These are phyloP conservation scores for Halophytophthora batemanensis DNA, from an alignment of 352 stramenopile genomes.

Conservation along the genomic window DNA sequence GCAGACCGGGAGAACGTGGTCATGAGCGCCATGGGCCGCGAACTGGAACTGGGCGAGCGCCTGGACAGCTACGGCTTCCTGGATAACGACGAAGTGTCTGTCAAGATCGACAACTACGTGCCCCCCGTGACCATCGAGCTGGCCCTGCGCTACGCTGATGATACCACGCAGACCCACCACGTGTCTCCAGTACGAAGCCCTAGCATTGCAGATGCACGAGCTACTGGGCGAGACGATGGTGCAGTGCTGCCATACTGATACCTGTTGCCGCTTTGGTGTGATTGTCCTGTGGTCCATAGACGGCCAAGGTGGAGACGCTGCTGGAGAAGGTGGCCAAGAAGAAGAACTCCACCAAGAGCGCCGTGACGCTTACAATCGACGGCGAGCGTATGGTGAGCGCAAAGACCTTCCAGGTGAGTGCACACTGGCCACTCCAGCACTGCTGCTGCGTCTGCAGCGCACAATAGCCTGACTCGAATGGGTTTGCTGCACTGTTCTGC, in stretches of 20 bases:
- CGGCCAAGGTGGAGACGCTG: conserved; percentile 39
- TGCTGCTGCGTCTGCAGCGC: neutral
- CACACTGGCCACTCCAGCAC: neutral
- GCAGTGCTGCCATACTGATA: too few relatives aligned
- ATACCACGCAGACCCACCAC: conserved; percentile 26
- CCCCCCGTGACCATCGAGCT: conserved; percentile 33
- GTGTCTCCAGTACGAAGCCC: conserved; percentile 35
- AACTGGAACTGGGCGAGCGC: conserved; percentile 35
- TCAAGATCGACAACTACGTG: conserved; percentile 40
- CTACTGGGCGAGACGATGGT: neutral
- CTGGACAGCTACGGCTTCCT: conserved; percentile 52
- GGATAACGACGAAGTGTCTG: conserved; percentile 60
- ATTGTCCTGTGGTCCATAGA: too few relatives aligned
- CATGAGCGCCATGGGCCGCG: conserved; percentile 45
- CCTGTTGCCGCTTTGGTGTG: too few relatives aligned
- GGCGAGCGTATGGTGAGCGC: conserved; percentile 42
- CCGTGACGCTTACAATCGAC: conserved; percentile 47
- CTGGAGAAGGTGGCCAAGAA: conserved; percentile 27
- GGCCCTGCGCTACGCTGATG: conserved; percentile 42
- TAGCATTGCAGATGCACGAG: too few relatives aligned
- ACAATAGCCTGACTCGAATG: too few relatives aligned
- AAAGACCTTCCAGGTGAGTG: conserved; percentile 44
- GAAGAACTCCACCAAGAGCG: conserved; percentile 18
- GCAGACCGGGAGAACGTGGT: conserved; percentile 40
- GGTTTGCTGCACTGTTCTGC: conserved; percentile 5